Evolutionary conservation across 2,329 filamentous ascomycete genomes (phyloP).

Genomic region (Aspergillus transmontanensis): DNA sequence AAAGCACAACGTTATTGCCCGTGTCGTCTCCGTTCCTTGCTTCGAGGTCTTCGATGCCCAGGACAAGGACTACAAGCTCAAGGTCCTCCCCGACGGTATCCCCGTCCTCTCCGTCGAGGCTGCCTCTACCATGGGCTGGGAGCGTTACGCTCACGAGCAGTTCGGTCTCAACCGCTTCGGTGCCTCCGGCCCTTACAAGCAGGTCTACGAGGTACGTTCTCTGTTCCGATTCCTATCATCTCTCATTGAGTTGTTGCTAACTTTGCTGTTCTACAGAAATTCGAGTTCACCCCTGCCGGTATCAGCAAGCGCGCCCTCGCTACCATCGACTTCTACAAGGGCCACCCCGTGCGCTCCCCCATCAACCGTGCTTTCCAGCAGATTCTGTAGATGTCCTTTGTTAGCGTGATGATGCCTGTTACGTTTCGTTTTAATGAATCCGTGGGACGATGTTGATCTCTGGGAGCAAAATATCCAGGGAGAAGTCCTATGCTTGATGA

Average conservation of each 20-base stretch:
- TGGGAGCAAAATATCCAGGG: constrained; percentile 6
- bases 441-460: constrained; percentile 27
- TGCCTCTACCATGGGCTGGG: constrained; percentile 97
- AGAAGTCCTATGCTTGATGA: constrained; percentile 23
- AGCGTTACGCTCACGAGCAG: constrained; percentile 99
- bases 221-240: background rate
- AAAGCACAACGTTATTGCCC: constrained; percentile 82
- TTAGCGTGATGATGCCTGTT: constrained; percentile 21
- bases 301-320: constrained; percentile 91
- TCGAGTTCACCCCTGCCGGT: constrained; percentile 97
- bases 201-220: constrained; percentile 82
- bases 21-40: constrained; percentile 94
- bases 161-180: constrained; percentile 99
- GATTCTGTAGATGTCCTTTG: constrained; percentile 69
- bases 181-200: constrained; percentile 94
- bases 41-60: constrained; percentile 96
- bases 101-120: constrained; percentile 92
- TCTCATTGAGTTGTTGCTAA: constrained; percentile 10
- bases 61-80: constrained; percentile 90
- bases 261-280: constrained; percentile 66
- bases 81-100: constrained; percentile 89
- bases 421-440: constrained; percentile 30
- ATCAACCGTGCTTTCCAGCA: constrained; percentile 98
- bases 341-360: constrained; percentile 87
- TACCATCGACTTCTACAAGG: constrained; percentile 98